Evolutionary conservation across 2,329 filamentous ascomycete species (phyloP).

Genomic region (Botrytis squamosa): DNA sequence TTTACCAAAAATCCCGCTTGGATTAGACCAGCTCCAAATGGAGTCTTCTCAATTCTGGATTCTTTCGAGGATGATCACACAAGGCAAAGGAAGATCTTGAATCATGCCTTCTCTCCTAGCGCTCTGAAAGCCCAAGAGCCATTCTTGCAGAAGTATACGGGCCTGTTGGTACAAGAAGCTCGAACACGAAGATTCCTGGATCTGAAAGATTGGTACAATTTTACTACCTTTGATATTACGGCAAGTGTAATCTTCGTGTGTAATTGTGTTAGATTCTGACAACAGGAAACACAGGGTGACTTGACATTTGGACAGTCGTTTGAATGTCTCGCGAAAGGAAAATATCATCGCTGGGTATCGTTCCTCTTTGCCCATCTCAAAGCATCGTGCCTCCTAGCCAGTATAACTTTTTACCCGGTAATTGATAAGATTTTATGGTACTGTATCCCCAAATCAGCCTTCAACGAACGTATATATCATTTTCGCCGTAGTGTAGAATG

Average conservation of each 20-base stretch:
- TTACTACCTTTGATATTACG: constrained; percentile 26
- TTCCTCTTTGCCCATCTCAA: not conserved
- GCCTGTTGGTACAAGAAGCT: constrained; percentile 13
- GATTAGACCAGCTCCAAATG: not conserved
- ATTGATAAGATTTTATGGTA: not conserved
- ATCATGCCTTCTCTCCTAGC: constrained; percentile 37
- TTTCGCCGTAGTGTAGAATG: not conserved
- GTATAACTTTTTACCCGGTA: not conserved
- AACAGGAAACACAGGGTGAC: not conserved
- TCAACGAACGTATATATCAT: not conserved
- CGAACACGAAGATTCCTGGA: constrained; percentile 17
- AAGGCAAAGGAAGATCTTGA: constrained; percentile 33
- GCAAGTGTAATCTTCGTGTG: constrained; percentile 21
- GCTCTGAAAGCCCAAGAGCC: constrained; percentile 38
- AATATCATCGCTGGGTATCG: not conserved
- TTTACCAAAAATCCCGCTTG: not conserved
- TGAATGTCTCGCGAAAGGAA: not conserved
- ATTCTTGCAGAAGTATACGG: constrained; percentile 25
- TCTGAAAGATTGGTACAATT: constrained; percentile 30
- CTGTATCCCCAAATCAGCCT: not conserved
- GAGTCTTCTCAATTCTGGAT: not conserved
- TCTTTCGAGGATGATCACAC: constrained; percentile 27
- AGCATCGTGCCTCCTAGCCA: not conserved
- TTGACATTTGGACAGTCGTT: not conserved
- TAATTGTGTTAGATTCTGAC: not conserved